Evolutionary conservation across 306 rosid species (phyloP), one percentile per base, ranked within the genome.

Genomic region (Boehmeria nivea): DNA sequence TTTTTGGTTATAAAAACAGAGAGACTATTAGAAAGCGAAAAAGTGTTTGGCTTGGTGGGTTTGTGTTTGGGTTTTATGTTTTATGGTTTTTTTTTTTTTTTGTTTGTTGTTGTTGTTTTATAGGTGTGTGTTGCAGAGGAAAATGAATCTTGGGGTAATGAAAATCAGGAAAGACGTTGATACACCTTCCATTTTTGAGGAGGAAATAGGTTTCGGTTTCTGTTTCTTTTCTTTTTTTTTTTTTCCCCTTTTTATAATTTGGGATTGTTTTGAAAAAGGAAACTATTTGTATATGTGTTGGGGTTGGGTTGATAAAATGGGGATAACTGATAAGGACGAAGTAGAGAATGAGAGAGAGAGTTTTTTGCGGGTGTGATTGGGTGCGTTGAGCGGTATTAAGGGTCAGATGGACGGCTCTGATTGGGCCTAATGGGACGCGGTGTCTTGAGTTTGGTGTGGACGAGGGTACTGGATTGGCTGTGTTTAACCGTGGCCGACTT

Each of bases 261-360:
- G 28, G 18, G 28, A 28, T 7, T 14, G 37, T 21, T 51, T 3
- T 51, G n/a, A 51, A 27, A 25, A 18, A 15, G 18, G 7, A 28
- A 25, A 6, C 28, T 51, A n/a, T n/a, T n/a, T n/a, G n/a, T n/a
- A n/a, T n/a, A n/a, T n/a, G n/a, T n/a, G n/a, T n/a, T n/a, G n/a
- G n/a, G n/a, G n/a, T n/a, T n/a, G n/a, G n/a, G n/a, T n/a, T 26
- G 18, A 51, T n/a, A 25, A 34, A 71, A 13, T 63, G 38, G 80
- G n/a, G n/a, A n/a, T n/a, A n/a, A n/a, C n/a, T n/a, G 89, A 82
- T 82, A 82, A 82, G 89, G 66, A 70, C 78, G 71, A 75, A 17
- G 63, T 2, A 62, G 54, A 19, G 59, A 54, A 6, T 4, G 12
- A 36, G n/a, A n/a, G n/a, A n/a, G n/a, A n/a, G n/a, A n/a, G n/a